Percentiles rank a stretch among this genome's conserved stretches.
phyloP scores from a whole-genome alignment of 2,329 filamentous ascomycete species.

The Akanthomyces uredinophilus region DNA sequence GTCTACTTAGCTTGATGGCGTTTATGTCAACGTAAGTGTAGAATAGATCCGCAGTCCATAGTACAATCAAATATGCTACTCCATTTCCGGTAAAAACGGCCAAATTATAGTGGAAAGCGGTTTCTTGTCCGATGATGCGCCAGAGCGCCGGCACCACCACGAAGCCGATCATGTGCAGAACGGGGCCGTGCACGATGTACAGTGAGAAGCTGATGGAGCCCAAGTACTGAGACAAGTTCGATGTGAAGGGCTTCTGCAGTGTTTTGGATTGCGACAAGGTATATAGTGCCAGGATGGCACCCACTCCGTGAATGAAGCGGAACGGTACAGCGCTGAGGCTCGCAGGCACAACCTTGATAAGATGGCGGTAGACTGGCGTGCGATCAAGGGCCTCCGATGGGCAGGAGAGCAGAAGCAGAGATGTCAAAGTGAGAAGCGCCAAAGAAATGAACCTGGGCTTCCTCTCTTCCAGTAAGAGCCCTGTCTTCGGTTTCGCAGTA shows the following conservation, averaged over 20 bases:
- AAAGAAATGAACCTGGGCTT: neutral
- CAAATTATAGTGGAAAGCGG: neutral
- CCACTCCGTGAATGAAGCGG: neutral
- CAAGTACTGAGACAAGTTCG: conserved; percentile 30
- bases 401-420: neutral
- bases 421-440: neutral
- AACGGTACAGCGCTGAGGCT: neutral
- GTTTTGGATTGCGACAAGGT: neutral
- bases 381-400: neutral
- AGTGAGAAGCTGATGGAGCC: conserved; percentile 37
- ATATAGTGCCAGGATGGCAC: neutral
- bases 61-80: neutral
- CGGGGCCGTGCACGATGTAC: conserved; percentile 47
- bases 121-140: neutral
- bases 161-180: conserved; percentile 56
- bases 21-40: neutral
- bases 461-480: neutral
- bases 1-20: neutral
- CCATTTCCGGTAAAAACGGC: neutral
- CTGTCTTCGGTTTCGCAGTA: neutral
- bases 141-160: conserved; percentile 43
- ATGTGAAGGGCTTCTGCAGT: neutral
- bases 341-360: neutral
- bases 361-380: neutral
- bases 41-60: neutral